Percentiles rank a stretch among this genome's conserved stretches.
These are phyloP conservation scores for Colletotrichum siamense DNA, from an alignment of 2,329 filamentous ascomycete species.

Conservation along the genomic window DNA sequence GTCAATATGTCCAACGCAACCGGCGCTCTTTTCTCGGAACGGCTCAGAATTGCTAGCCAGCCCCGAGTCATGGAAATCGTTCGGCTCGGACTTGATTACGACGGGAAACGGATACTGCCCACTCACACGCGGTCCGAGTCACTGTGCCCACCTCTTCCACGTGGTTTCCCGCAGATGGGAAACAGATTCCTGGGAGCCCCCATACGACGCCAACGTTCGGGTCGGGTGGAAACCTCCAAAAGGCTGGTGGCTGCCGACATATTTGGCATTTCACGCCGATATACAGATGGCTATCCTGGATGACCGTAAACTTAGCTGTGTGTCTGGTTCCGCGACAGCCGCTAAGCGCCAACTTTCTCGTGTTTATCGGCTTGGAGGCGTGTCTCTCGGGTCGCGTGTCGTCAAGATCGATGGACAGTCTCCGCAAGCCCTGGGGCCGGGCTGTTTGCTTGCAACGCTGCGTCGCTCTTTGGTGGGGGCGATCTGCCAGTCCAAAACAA, in stretches of 20 bases:
- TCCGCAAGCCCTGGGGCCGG: background rate
- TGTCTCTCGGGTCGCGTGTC: background rate
- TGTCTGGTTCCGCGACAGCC: background rate
- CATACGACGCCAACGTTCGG: background rate
- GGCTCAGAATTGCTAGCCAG: background rate
- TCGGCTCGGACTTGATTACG: background rate
- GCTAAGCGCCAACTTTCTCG: background rate
- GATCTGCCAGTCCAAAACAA: background rate
- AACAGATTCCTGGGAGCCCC: constrained; percentile 3
- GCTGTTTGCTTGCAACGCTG: background rate
- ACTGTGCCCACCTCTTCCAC: constrained; percentile 9
- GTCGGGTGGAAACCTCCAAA: background rate
- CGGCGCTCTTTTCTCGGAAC: background rate
- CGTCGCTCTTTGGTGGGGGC: background rate
- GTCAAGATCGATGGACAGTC: background rate
- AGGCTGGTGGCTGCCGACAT: background rate
- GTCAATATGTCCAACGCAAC: background rate
- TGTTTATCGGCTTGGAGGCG: background rate
- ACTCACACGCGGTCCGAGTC: background rate
- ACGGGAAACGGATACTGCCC: background rate
- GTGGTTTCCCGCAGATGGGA: constrained; percentile 7
- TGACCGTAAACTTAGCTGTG: background rate
- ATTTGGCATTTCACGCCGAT: background rate
- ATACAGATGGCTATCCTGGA: background rate
- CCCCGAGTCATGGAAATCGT: constrained; percentile 1